A percentile compares a stretch with the other conserved stretches of the same genome.
Conservation (phyloP, 2,329 filamentous ascomycete species). For the Parascedosporium putredinis region DNA sequence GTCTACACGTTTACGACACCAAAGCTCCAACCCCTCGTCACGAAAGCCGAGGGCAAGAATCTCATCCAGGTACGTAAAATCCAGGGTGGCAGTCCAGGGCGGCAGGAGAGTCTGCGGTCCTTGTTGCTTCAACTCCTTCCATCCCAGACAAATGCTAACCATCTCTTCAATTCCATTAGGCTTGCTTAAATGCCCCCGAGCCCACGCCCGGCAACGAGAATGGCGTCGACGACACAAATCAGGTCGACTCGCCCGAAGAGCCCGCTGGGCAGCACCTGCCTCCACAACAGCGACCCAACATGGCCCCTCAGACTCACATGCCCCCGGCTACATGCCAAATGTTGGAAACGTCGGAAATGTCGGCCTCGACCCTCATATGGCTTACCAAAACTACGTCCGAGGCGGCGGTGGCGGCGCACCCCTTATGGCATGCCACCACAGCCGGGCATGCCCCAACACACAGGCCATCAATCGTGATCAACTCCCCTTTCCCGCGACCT, state of each 20-base stretch:
- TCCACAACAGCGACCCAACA: conserved; percentile 49
- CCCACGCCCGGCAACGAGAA: conserved; percentile 73
- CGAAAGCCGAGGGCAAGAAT: conserved; percentile 98
- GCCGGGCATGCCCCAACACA: conserved; percentile 69
- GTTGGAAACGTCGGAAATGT: conserved; percentile 47
- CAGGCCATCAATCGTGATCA: conserved; percentile 64
- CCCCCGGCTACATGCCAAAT: conserved; percentile 51
- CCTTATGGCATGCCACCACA: conserved; percentile 69
- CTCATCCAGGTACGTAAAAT: conserved; percentile 87
- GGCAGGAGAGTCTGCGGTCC: too few species aligned
- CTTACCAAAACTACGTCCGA: conserved; percentile 76
- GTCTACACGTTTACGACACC: conserved; percentile 98
- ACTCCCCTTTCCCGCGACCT: conserved; percentile 19
- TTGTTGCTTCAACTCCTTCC: conserved; percentile 6
- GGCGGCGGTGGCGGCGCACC: conserved; percentile 54
- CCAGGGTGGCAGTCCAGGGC: too few species aligned
- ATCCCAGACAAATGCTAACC: neutral
- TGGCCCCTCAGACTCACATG: conserved; percentile 55
- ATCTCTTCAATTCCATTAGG: conserved; percentile 40
- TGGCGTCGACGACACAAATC: conserved; percentile 63
- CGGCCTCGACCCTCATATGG: conserved; percentile 62
- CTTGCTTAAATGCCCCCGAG: conserved; percentile 93
- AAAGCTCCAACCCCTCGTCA: conserved; percentile 95
- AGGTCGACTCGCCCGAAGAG: conserved; percentile 87
- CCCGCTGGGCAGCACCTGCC: conserved; percentile 66